Conservation (phyloP, 1,284 basidiomycete species). For the Hypsizygus ulmarius region DNA sequence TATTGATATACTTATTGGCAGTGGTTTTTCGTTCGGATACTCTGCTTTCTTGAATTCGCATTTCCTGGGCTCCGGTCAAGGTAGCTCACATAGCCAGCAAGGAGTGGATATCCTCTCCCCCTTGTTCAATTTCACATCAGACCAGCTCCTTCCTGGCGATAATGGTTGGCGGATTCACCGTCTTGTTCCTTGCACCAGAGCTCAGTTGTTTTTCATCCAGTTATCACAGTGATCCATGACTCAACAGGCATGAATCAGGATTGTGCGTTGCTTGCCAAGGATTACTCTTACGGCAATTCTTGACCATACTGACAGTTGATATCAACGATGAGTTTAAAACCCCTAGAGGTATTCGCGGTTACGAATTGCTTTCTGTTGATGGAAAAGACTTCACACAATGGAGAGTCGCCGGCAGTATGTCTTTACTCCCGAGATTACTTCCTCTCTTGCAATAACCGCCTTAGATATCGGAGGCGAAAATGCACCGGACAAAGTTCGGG, state of each 20-base stretch:
- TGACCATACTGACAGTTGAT: slow-evolving; percentile 19
- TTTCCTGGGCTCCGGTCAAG: slow-evolving; percentile 44
- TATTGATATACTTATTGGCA: slow-evolving; percentile 12
- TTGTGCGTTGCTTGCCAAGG: slow-evolving; percentile 21
- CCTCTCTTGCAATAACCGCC: neutral
- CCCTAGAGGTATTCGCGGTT: slow-evolving; percentile 49
- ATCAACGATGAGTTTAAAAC: slow-evolving; percentile 33
- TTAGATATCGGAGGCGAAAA: slow-evolving; percentile 33
- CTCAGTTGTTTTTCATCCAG: slow-evolving; percentile 14
- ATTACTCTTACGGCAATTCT: neutral
- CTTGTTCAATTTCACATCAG: slow-evolving; percentile 31
- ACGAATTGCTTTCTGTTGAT: slow-evolving; percentile 31
- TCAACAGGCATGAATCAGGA: slow-evolving; percentile 36
- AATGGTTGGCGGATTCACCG: slow-evolving; percentile 1
- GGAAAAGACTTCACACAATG: slow-evolving; percentile 40
- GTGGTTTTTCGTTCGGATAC: slow-evolving; percentile 44
- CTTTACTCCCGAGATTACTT: neutral
- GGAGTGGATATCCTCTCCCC: slow-evolving; percentile 32
- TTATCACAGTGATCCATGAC: slow-evolving; percentile 34
- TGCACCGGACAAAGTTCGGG: slow-evolving; percentile 37
- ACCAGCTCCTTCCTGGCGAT: slow-evolving; percentile 15
- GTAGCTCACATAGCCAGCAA: slow-evolving; percentile 31
- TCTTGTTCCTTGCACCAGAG: neutral
- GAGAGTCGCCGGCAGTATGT: slow-evolving; percentile 49
- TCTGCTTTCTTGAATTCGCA: slow-evolving; percentile 43